Evolutionary conservation across 345 rosid genomes (phyloP).

Genomic region (Triadica sebifera): DNA sequence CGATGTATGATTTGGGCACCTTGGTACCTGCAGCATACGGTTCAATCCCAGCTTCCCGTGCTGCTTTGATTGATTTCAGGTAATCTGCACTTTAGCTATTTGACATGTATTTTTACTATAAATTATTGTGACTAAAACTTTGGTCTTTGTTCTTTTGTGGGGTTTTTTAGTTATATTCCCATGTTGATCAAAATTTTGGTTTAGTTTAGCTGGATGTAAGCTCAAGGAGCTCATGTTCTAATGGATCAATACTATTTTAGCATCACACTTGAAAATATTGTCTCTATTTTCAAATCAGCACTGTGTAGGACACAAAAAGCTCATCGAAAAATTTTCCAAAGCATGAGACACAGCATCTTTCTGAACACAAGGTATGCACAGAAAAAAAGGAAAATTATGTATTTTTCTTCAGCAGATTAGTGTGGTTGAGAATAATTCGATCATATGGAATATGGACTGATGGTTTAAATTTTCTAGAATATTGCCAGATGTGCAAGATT

Average conservation of each 20-base stretch:
- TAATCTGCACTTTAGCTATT: conserved; percentile 15
- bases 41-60: conserved; percentile 44
- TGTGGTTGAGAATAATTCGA: background rate
- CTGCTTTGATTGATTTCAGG: conserved; percentile 67
- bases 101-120: background rate
- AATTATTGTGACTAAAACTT: background rate
- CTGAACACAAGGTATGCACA: conserved; percentile 69
- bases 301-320: conserved; percentile 51
- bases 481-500: conserved; percentile 86
- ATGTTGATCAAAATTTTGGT: too few relatives aligned
- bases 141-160: too few relatives aligned
- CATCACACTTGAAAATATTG: background rate
- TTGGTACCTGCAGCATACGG: conserved; percentile 48
- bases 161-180: too few relatives aligned
- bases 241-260: background rate
- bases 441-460: conserved; percentile 23
- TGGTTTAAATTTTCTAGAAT: conserved; percentile 43
- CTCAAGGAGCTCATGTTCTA: background rate
- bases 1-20: conserved; percentile 35
- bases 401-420: background rate
- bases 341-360: conserved; percentile 61
- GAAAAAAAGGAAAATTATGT: background rate
- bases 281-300: conserved; percentile 39
- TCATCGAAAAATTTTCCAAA: conserved; percentile 58
- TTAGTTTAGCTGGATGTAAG: too few relatives aligned